Percentiles rank a stretch among this genome's conserved stretches.
These are phyloP conservation scores for Claviceps sp. DNA, from an alignment of 2,329 filamentous ascomycete genomes.

Conservation along the genomic window DNA sequence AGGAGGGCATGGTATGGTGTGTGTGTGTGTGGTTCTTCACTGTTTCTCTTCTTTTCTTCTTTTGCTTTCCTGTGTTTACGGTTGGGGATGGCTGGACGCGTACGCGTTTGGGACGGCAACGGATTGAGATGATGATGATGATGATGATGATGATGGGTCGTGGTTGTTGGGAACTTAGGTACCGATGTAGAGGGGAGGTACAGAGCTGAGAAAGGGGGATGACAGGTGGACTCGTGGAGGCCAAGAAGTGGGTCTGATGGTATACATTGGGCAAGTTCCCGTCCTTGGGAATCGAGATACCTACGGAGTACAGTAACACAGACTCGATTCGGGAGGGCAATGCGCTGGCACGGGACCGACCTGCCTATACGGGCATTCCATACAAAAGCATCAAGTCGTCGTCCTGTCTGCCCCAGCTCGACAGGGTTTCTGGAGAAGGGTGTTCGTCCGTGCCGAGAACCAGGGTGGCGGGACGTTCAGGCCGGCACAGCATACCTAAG, in stretches of 20 bases:
- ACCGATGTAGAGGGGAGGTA: neutral
- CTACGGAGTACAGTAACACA: too few species aligned
- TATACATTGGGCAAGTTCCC: too few species aligned
- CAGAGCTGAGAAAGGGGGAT: neutral
- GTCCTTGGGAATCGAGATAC: too few species aligned
- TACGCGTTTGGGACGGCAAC: neutral
- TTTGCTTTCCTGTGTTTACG: neutral
- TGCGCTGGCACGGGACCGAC: too few species aligned
- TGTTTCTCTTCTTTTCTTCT: neutral
- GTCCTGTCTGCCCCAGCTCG: too few species aligned
- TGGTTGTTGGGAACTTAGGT: neutral
- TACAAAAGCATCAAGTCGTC: too few species aligned
- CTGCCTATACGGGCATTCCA: too few species aligned
- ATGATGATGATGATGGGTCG: neutral
- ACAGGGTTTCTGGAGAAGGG: neutral
- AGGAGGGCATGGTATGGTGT: neutral
- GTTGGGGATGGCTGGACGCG: too few species aligned
- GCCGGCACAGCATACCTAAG: neutral
- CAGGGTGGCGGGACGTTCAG: neutral
- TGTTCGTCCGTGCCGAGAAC: neutral
- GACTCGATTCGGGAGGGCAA: too few species aligned
- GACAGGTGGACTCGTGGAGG: neutral
- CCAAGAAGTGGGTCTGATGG: too few species aligned
- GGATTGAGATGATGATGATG: neutral
- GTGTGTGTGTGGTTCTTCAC: too few species aligned